Conservation (phyloP, 768 basidiomycete genomes). For the Pleurotus tuoliensis region DNA sequence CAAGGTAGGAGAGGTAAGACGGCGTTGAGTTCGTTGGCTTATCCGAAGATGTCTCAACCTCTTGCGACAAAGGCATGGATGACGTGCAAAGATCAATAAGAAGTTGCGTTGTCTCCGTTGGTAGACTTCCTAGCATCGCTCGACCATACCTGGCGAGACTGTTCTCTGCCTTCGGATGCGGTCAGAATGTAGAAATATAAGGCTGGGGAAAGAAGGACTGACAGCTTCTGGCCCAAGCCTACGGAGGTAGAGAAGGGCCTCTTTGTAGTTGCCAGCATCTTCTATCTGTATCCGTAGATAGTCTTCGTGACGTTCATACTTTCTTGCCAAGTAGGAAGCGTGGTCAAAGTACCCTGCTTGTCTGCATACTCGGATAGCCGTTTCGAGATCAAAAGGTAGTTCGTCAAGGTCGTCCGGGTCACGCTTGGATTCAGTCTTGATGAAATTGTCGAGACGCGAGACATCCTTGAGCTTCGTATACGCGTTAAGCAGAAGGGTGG, state of each 20-base stretch:
- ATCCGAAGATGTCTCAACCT: constrained; percentile 25
- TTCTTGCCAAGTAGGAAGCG: constrained; percentile 88
- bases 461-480: constrained; percentile 97
- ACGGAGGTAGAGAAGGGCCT: constrained; percentile 79
- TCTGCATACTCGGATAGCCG: constrained; percentile 93
- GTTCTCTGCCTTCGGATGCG: constrained; percentile 64
- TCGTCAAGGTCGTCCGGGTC: constrained; percentile 51
- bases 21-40: constrained; percentile 33
- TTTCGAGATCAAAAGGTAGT: constrained; percentile 94
- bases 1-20: constrained; percentile 80
- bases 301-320: constrained; percentile 89
- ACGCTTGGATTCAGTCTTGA: constrained; percentile 77
- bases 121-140: constrained; percentile 76
- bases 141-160: constrained; percentile 87
- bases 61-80: constrained; percentile 37
- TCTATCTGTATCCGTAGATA: constrained; percentile 93
- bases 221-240: constrained; percentile 77
- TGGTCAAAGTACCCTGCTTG: constrained; percentile 97
- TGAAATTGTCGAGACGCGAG: constrained; percentile 82
- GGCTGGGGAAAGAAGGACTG: constrained; percentile 26
- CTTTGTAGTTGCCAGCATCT: constrained; percentile 77
- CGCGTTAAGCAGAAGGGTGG: constrained; percentile 92
- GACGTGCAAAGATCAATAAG: constrained; percentile 91
- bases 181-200: neutral
- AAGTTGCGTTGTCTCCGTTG: constrained; percentile 85